Evolutionary conservation across 805 yeast species (phyloP), one percentile per base, ranked within the genome.

Genomic region (Kazachstania viticola): DNA sequence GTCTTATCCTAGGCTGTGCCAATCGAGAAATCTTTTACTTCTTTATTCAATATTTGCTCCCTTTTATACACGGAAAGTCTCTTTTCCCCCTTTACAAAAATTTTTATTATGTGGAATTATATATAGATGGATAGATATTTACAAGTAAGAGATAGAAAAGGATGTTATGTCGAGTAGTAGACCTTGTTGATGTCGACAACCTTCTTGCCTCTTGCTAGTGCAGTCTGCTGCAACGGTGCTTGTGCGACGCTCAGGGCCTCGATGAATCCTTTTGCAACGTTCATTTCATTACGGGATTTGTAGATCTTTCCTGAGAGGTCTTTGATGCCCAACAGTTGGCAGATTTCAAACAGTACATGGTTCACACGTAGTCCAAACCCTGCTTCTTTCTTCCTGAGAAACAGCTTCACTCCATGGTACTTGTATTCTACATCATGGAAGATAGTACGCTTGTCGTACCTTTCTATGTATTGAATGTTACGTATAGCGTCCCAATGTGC

Each of bases 401-500:
- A 73, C 44, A 91, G 68, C 45, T 79, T 72, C 33, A 85, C 87
- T 24, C 95, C 93, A 49, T 87, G 95, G 60, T 64, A 83, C 54
- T 84, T 83, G 61, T 77, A 68, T 46, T 79, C 80, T 34, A 88
- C 67, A 39, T 79, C 78, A 32, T 94, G 94, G 48, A 74, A 73
- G 32, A 91, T 80, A 13, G 98, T 91, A 62, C 98, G 73, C 46
- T 84, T 71, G 60, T 91, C 96, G 51, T 79, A 78, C 45, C 95
- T 72, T 35, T 94, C 94, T 32, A 91, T 71, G 44, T 75, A 73
- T 26, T 70, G 69, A 51, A 91, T 64, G 56, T 84, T 83, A 58
- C 84, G 82, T 33, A 87, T 79, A 1, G 97, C 96, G 49, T 81
- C 79, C 94, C 94, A 82, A 56, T 78, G 84, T 4, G 97, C 95